Base-by-base conservation (phyloP, 1,284 basidiomycete species). In the Sporisorium reilianum region DNA sequence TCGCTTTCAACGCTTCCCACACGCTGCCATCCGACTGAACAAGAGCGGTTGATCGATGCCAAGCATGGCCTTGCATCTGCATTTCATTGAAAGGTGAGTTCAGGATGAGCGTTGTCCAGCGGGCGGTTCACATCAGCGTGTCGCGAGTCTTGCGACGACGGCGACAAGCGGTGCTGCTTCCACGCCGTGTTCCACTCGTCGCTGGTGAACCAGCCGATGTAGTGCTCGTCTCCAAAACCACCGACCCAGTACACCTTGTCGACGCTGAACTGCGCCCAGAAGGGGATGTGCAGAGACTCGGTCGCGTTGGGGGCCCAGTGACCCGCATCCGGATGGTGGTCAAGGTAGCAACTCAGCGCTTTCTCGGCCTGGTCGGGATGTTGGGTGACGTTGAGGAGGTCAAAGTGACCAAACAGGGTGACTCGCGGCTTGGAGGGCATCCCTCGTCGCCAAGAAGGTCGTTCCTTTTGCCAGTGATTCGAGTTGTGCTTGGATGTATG, bases 141-240 rank as follows among this genome's bases (percentile, higher is more conserved):
- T 38, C 36, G 36, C 18, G 36, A 38, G 36, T 12, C 4, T 16
- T 34, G 34, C 34, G 14, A n/a, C 36, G 4, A n/a, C 16, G 45
- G 8, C 26, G 46, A 48, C 7, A 18, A 16, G 18, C 1, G 36
- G 18, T 64, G 49, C 18, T 55, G 34, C 40, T 46, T 53, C 58
- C 55, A 75, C 2, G 66, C 66, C 16, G 54, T 32, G 20, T 53
- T 55, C 74, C 74, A 83, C 20, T 65, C 59, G 10, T 73, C 64
- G 52, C 63, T 54, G 32, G 55, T 61, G 49, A 84, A 63, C 73
- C 75, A 72, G 23, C 83, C 82, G 28, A 84, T 84, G 42, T 67
- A 71, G 65, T 83, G 82, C 63, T 84, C 83, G 55, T 84, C 83
- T 9, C 83, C 82, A 32, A 81, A 84, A 25, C 83, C 83, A 9